Evolutionary conservation across 495 filamentous ascomycete genomes (phyloP), one percentile per base, ranked within the genome.

Genomic region (Penicillium nucicola): DNA sequence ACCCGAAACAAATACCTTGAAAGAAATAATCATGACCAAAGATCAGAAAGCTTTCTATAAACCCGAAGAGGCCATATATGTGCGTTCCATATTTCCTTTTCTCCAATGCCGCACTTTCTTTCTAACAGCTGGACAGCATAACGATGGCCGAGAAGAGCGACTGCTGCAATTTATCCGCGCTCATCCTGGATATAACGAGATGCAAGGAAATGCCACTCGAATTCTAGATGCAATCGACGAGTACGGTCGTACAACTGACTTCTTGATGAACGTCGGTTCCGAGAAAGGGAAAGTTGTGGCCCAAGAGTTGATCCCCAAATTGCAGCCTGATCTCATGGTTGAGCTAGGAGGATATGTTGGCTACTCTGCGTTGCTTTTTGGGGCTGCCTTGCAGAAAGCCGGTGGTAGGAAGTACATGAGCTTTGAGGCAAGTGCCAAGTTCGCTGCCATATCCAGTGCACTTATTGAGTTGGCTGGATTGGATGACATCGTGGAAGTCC

Each of bases 271-370:
- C 53, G 74, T 90, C 18, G 86, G 87, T 20, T 72, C 82, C 39
- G 62, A 79, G 54, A 90, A 90, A 53, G 85, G 83, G 31, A 70
- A 67, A 33, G 79, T 85, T n/a, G 74, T 89, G 5, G 67, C 70
- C 2, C 66, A 78, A 13, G 22, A 52, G 38, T 50, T 82, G 4
- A 85, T 87, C 50, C 55, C 58, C 1, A 58, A 80, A 42, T 54
- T 72, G 22, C 30, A 48, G 34, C 43, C 50, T n/a, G 32, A 32
- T 22, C 80, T 52, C 74, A 84, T 89, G 70, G 75, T 90, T 30
- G 88, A 92, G 63, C 75, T 90, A 5, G 88, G 88, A 33, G 84
- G 84, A 8, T 91, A 90, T 61, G 68, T 89, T 22, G 88, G 88
- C 25, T 90, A 89, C 69, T 87, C 84, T 0, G 78, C 80, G 30